These are phyloP conservation scores for Geosmithia morbida DNA, from an alignment of 2,329 filamentous ascomycete species.

Conservation along the genomic window DNA sequence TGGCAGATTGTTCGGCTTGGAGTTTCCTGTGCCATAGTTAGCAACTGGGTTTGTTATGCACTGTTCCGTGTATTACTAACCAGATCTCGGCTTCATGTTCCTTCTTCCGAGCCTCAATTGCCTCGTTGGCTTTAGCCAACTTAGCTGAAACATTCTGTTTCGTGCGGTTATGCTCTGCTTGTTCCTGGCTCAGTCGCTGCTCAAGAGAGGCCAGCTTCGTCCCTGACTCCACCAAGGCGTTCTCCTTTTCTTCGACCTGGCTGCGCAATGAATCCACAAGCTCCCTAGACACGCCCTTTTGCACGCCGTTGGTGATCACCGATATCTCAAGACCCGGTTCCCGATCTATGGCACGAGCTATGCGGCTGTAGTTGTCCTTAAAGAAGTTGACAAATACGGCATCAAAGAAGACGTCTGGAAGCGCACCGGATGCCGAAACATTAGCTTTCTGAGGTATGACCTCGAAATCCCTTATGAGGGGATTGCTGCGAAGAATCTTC, in stretches of 20 bases:
- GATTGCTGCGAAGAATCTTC: constrained; percentile 60
- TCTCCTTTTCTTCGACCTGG: constrained; percentile 61
- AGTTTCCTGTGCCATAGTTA: constrained; percentile 12
- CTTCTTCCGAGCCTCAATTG: constrained; percentile 9
- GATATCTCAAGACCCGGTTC: constrained; percentile 81
- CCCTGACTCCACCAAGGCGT: constrained; percentile 30
- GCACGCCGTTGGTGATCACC: constrained; percentile 61
- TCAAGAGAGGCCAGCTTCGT: constrained; percentile 30
- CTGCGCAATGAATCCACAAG: constrained; percentile 72
- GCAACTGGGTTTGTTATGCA: constrained; percentile 14
- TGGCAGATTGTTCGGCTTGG: constrained; percentile 14
- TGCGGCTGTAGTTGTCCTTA: constrained; percentile 86
- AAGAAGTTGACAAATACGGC: constrained; percentile 81
- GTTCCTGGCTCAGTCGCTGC: constrained; percentile 53
- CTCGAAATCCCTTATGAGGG: constrained; percentile 77
- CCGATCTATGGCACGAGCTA: constrained; percentile 75
- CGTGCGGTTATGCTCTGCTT: constrained; percentile 53
- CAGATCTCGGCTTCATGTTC: constrained; percentile 54
- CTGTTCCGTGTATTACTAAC: constrained; percentile 17
- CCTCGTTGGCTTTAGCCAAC: constrained; percentile 14
- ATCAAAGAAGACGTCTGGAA: constrained; percentile 79
- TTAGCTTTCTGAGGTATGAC: constrained; percentile 59
- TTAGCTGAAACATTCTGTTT: constrained; percentile 34
- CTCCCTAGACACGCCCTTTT: constrained; percentile 87
- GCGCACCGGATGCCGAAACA: constrained; percentile 25